Evolutionary conservation across 2,329 filamentous ascomycete species (phyloP).

Genomic region (Monosporascus sp.): DNA sequence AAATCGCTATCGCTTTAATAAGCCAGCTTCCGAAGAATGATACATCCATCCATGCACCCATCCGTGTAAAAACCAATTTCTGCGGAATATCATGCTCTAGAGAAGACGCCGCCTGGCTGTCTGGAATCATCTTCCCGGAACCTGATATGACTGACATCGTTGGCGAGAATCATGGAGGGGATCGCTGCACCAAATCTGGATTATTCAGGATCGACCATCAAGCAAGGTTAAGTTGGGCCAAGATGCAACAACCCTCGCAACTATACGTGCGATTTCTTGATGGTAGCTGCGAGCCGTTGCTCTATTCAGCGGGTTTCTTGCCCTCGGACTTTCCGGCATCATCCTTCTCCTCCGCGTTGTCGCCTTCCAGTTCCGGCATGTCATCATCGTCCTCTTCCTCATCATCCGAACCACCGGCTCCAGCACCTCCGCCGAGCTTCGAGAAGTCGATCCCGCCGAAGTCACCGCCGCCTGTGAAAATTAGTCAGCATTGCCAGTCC

Average conservation of each 20-base stretch:
- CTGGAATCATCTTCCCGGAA: constrained; percentile 9
- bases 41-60: too few relatives aligned
- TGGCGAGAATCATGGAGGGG: constrained; percentile 7
- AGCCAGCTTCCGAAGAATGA: too few relatives aligned
- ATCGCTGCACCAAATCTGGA: not conserved
- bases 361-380: constrained; percentile 75
- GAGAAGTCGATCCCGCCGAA: constrained; percentile 91
- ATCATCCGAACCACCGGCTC: constrained; percentile 40
- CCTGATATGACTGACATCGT: constrained; percentile 14
- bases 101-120: too few relatives aligned
- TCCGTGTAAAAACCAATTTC: too few relatives aligned
- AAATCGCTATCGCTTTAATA: too few relatives aligned
- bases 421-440: constrained; percentile 67
- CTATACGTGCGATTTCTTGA: constrained; percentile 2
- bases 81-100: too few relatives aligned
- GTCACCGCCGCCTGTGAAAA: constrained; percentile 42
- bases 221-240: too few relatives aligned
- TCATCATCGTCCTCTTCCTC: constrained; percentile 63
- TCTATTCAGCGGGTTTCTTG: constrained; percentile 18
- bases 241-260: not conserved
- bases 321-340: constrained; percentile 23
- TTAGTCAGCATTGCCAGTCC: constrained; percentile 12
- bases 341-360: constrained; percentile 32
- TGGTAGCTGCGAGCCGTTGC: constrained; percentile 4
- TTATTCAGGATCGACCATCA: too few relatives aligned